Base-by-base conservation (phyloP, 306 rosid genomes). In the Nissolia schottii region DNA sequence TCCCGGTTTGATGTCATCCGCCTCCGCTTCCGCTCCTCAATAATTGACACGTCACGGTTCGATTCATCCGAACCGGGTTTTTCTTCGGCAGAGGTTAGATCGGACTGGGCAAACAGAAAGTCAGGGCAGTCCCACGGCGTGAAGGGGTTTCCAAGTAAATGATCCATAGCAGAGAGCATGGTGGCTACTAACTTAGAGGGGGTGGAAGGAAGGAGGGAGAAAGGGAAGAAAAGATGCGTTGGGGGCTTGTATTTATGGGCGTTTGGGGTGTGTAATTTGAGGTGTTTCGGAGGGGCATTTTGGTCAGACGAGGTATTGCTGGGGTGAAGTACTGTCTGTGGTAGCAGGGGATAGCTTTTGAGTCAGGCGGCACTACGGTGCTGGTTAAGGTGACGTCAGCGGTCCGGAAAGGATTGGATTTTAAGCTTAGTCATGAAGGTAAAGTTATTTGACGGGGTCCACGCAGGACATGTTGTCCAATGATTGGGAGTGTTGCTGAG, bases 1-100 rank as follows among this genome's bases (percentile, higher is more conserved):
- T 94, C 96, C 79, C 99, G 85, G 88, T 91, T 94, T 46, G 97
- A 94, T 75, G 84, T 74, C 97, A 87, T 94, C 72, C 99, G 81
- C 41, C 96, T 78, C 43, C 85, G 80, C 75, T 85, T 91, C 32
- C 93, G 80, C 70, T 89, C 96, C 60, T 87, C 88, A 61, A 73
- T 74, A 6, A 73, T 23, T 1, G 67, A 28, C 10, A 5, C 46
- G 8, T 46, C 13, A 43, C 77, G 77, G 77, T 60, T 51, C 43
- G 66, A 79, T 4, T 71, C 64, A 0, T 64, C 74, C 1, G 61
- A 31, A 24, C 12, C 57, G 56, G 63, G 41, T 71, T 74, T 85
- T 14, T 74, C 37, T 24, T 73, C 56, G 25, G 35, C 66, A 22
- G 28, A 81, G 71, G n/a, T 32, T 64, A 7, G 74, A 73, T 76